These are phyloP conservation scores for Beta vulgaris DNA, from an alignment of 148 eudicot genomes.

Conservation along the genomic window DNA sequence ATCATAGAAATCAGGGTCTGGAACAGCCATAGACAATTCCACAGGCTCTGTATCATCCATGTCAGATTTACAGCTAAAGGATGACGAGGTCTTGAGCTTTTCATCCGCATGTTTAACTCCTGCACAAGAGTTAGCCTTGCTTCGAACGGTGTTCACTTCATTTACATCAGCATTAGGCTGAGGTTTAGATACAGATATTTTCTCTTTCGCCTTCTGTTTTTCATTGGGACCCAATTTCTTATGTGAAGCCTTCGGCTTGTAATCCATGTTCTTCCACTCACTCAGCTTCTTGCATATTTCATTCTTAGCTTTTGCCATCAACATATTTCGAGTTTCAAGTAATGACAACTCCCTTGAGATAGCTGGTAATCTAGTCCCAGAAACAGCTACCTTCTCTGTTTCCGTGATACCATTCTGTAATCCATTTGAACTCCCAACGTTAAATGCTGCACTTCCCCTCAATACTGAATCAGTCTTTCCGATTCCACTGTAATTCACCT, in stretches of 20 bases:
- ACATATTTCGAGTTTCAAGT: slow-evolving; percentile 41
- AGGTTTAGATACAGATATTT: slow-evolving; percentile 9
- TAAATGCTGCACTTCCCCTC: slow-evolving; percentile 19
- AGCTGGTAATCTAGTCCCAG: slow-evolving; percentile 16
- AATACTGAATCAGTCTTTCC: slow-evolving; percentile 21
- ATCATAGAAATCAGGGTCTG: slow-evolving; percentile 69
- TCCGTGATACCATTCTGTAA: slow-evolving; percentile 12
- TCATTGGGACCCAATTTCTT: slow-evolving; percentile 17
- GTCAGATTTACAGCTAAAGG: slow-evolving; percentile 20
- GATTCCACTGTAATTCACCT: slow-evolving; percentile 18
- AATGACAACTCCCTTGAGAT: slow-evolving; percentile 35
- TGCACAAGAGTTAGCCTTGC: slow-evolving; percentile 16
- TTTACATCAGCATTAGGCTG: slow-evolving; percentile 21
- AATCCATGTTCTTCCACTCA: slow-evolving; percentile 26
- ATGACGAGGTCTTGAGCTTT: slow-evolving; percentile 7
- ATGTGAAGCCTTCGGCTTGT: slow-evolving; percentile 16
- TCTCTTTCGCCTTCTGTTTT: slow-evolving; percentile 20
- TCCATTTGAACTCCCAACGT: slow-evolving; percentile 17
- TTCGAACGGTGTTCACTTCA: slow-evolving; percentile 22
- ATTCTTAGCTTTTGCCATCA: slow-evolving; percentile 47
- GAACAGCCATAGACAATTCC: slow-evolving; percentile 43
- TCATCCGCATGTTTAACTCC: slow-evolving; percentile 1
- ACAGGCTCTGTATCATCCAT: slow-evolving; percentile 25
- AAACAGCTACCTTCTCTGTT: slow-evolving; percentile 25
- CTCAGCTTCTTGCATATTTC: slow-evolving; percentile 43